Conservation (phyloP, 495 filamentous ascomycete genomes). For the Penicillium nucicola region DNA sequence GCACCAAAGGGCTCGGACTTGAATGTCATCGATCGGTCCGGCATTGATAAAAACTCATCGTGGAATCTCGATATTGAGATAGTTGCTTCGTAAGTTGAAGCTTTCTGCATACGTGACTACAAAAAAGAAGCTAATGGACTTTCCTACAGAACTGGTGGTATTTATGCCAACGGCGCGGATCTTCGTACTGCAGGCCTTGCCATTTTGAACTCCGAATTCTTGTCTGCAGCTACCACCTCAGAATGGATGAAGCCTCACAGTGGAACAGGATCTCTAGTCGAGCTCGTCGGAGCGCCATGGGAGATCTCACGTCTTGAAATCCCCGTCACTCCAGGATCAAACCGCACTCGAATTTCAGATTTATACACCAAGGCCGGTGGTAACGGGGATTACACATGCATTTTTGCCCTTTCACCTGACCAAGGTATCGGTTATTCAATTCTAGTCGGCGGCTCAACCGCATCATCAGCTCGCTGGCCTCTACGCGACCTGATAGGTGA, state of each 20-base stretch:
- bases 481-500: constrained; percentile 3
- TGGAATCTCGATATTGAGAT: constrained; percentile 1
- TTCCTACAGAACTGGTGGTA: constrained; percentile 12
- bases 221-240: constrained; percentile 31
- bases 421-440: constrained; percentile 13
- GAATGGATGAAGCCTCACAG: constrained; percentile 39
- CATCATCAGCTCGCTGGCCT: constrained; percentile 4
- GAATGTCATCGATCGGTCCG: constrained; percentile 34
- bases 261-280: constrained; percentile 8
- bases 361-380: constrained; percentile 15
- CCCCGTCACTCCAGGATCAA: constrained; percentile 10
- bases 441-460: constrained; percentile 1
- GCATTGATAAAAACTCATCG: constrained; percentile 12
- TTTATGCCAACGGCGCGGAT: constrained; percentile 17
- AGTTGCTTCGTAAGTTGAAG: constrained; percentile 2
- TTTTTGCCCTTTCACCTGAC: constrained; percentile 15
- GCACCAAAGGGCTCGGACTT: constrained; percentile 21
- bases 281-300: constrained; percentile 14
- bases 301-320: constrained; percentile 6
- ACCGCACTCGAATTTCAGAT: constrained; percentile 12
- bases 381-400: constrained; percentile 7
- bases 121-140: background rate
- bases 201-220: constrained; percentile 44
- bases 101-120: too few relatives aligned
- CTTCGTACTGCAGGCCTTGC: constrained; percentile 34